Base-by-base conservation (phyloP, 352 stramenopile species). In the Globisporangium emineosum region DNA sequence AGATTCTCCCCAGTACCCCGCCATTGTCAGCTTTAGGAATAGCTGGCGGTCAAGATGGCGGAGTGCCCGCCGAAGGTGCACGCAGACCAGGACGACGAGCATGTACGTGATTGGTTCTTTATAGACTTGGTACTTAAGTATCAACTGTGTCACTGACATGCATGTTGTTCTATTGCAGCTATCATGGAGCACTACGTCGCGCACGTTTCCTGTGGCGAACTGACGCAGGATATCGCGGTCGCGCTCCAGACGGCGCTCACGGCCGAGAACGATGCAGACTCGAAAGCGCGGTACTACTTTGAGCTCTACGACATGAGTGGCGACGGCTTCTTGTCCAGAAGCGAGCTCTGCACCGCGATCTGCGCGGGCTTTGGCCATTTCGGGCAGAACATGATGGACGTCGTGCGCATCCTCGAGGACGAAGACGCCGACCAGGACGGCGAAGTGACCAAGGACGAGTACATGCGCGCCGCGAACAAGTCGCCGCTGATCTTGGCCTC, bases 361-460 rank as follows among this genome's bases (percentile, higher is more conserved):
- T 77, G 73, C 52, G 73, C 70, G 2, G 70, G 73, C n/a, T 80
- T 77, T 42, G 73, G 67, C 21, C 70, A 77, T n/a, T 77, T 77
- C 33, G 73, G 73, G 12, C 70, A 71, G 19, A 64, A 67, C 56
- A 59, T 78, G 32, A 72, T 75, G 65, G 66, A 81, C 32, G 71
- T 81, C 50, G 71, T 78, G 54, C 73, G 66, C 27, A 59, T 71
- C 3, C 66, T 81, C 32, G 70, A 81, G 33, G 69, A 74, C 59
- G 71, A 78, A 27, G 73, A 81, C 62, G 37, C 10, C 29, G 73
- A 81, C 55, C 64, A 73, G 52, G 73, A 81, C 66, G 73, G 73
- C 51, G 55, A 81, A 42, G 64, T 81, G 32, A 73, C 73, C 43
- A 73, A 72, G 35, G 61, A 66, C 33, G 65, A 81, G 62, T 78